Evolutionary conservation across 192 early-diverging fungal genomes (phyloP).

Genomic region (Dissophora globulifera): DNA sequence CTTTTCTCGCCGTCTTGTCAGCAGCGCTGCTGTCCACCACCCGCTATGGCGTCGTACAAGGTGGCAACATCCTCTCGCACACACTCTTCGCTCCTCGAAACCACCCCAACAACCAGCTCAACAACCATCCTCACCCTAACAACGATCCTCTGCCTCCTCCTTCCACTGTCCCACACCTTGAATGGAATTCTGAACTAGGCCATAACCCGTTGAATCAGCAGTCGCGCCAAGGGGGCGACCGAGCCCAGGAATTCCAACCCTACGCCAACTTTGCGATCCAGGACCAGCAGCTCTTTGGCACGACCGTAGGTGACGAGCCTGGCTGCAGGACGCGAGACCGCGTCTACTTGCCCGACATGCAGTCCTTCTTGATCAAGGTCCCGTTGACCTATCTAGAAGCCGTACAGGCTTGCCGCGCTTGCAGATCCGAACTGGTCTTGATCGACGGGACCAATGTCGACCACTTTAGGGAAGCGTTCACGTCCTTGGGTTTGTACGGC

Average conservation of each 20-base stretch:
- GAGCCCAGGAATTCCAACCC: slow-evolving; percentile 3
- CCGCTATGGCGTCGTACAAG: too few relatives aligned
- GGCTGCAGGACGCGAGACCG: slow-evolving; percentile 23
- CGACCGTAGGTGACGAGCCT: neutral
- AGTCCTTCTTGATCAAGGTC: slow-evolving; percentile 34
- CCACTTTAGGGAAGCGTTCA: slow-evolving; percentile 36
- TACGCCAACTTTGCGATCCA: slow-evolving; percentile 17
- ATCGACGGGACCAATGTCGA: slow-evolving; percentile 43
- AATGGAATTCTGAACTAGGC: slow-evolving; percentile 50
- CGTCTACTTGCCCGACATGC: slow-evolving; percentile 47
- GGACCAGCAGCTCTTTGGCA: neutral
- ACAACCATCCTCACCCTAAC: neutral
- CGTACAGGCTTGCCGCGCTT: slow-evolving; percentile 29
- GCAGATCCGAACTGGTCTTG: slow-evolving; percentile 40
- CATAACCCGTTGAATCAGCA: slow-evolving; percentile 6
- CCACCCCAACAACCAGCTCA: slow-evolving; percentile 12
- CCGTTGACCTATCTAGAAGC: slow-evolving; percentile 35
- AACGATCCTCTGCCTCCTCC: neutral
- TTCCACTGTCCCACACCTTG: slow-evolving; percentile 16
- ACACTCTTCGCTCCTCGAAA: slow-evolving; percentile 4
- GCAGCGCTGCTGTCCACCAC: too few relatives aligned
- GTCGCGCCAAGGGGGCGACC: slow-evolving; percentile 3
- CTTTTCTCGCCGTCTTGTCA: too few relatives aligned
- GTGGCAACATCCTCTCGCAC: slow-evolving; percentile 33
- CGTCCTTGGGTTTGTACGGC: slow-evolving; percentile 28